Evolutionary conservation across 768 basidiomycete species (phyloP).

Genomic region (Paxillus ammoniavirescens): DNA sequence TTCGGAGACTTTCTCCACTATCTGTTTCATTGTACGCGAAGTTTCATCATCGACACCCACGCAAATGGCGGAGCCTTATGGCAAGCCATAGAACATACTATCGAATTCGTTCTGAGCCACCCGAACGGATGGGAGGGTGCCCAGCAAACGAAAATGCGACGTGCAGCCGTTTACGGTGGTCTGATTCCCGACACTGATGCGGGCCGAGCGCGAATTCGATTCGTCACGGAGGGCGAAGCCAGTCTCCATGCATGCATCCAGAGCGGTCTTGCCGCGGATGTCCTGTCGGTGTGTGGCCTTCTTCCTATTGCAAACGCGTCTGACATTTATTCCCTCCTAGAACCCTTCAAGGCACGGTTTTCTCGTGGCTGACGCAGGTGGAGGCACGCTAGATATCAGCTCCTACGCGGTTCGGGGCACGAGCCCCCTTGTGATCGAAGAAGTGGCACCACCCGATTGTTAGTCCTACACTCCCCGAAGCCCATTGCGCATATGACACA

Average conservation of each 20-base stretch:
- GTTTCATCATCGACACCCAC: slow-evolving; percentile 79
- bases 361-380: slow-evolving; percentile 77
- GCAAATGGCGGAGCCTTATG: slow-evolving; percentile 70
- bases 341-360: slow-evolving; percentile 76
- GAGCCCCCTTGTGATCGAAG: slow-evolving; percentile 72
- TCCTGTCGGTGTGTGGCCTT: slow-evolving; percentile 56
- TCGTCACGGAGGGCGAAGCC: slow-evolving; percentile 83
- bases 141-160: slow-evolving; percentile 74
- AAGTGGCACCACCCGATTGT: slow-evolving; percentile 84
- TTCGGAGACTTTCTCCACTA: slow-evolving; percentile 80
- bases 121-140: slow-evolving; percentile 83
- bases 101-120: slow-evolving; percentile 75
- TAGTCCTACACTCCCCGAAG: slow-evolving; percentile 20
- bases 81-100: slow-evolving; percentile 65
- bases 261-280: slow-evolving; percentile 74
- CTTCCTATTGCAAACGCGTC: background rate
- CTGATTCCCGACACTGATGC: slow-evolving; percentile 73
- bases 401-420: slow-evolving; percentile 74
- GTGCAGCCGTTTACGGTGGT: slow-evolving; percentile 68
- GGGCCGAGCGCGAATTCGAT: slow-evolving; percentile 69
- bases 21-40: slow-evolving; percentile 69
- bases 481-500: background rate
- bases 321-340: slow-evolving; percentile 34
- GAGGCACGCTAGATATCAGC: slow-evolving; percentile 79
- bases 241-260: slow-evolving; percentile 80